phyloP scores from a whole-genome alignment of 805 yeast species.

The Cyberlindnera bimundalis region DNA sequence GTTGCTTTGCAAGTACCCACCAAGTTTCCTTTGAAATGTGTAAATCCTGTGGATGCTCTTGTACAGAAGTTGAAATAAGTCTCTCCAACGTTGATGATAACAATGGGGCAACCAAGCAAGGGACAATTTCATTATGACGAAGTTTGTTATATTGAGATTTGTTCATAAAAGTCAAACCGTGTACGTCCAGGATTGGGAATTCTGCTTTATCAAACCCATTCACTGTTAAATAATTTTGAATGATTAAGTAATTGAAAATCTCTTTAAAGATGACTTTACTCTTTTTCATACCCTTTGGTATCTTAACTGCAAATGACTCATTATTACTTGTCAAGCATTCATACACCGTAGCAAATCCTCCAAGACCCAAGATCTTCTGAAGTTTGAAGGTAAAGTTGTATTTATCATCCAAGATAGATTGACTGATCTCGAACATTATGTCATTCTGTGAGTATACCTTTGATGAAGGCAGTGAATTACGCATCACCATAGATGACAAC shows the following conservation, averaged over 20 bases:
- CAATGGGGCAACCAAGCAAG: slow-evolving; percentile 18
- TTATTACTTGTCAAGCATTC: slow-evolving; percentile 3
- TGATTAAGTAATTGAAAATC: slow-evolving; percentile 18
- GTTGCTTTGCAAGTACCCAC: slow-evolving; percentile 31
- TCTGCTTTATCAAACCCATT: slow-evolving; percentile 6
- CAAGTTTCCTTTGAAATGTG: slow-evolving; percentile 28
- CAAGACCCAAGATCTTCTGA: slow-evolving; percentile 16
- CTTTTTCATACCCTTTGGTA: slow-evolving; percentile 17
- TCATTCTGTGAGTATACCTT: neutral
- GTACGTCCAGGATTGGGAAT: slow-evolving; percentile 19
- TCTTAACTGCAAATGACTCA: slow-evolving; percentile 18
- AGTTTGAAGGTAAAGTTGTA: slow-evolving; percentile 5
- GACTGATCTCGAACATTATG: slow-evolving; percentile 6
- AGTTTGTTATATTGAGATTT: slow-evolving; percentile 14
- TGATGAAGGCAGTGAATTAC: slow-evolving; percentile 5
- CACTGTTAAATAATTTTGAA: slow-evolving; percentile 10
- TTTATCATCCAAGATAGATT: slow-evolving; percentile 12
- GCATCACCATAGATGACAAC: neutral
- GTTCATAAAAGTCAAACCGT: slow-evolving; percentile 19
- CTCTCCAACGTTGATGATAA: slow-evolving; percentile 23
- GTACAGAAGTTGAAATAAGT: slow-evolving; percentile 6
- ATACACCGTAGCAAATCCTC: slow-evolving; percentile 22
- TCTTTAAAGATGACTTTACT: slow-evolving; percentile 20
- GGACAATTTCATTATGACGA: slow-evolving; percentile 16
- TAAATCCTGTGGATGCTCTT: slow-evolving; percentile 1